These are phyloP conservation scores for Pyracantha coccinea DNA, from an alignment of 331 rosid species.

Conservation along the genomic window DNA sequence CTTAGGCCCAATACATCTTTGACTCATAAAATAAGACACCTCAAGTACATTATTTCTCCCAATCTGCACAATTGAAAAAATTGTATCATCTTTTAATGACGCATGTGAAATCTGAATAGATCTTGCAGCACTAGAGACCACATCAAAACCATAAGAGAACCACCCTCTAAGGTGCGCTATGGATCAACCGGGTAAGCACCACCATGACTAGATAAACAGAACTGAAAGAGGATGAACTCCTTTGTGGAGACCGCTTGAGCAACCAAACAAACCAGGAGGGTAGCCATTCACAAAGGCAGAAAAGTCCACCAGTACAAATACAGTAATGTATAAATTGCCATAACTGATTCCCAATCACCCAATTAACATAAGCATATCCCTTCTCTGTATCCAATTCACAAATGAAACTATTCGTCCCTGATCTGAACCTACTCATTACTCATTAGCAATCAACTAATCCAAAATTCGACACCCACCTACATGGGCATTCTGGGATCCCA, in stretches of 20 bases:
- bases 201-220: not conserved
- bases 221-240: not conserved
- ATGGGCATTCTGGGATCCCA: not conserved
- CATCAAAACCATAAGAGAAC: not conserved
- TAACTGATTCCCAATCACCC: not conserved
- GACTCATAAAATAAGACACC: not conserved
- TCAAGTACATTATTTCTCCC: not conserved
- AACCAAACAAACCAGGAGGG: not conserved
- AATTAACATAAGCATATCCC: not conserved
- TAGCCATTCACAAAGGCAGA: not conserved
- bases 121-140: not conserved
- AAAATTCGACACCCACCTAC: not conserved
- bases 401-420: not conserved
- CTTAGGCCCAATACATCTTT: not conserved
- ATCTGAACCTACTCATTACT: not conserved
- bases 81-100: not conserved
- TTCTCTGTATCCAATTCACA: not conserved
- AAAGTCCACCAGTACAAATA: not conserved
- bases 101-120: not conserved
- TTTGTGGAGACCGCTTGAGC: not conserved
- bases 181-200: not conserved
- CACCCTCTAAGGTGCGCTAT: not conserved
- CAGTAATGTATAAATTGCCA: not conserved
- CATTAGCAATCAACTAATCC: not conserved
- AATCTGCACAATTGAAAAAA: not conserved